Evolutionary conservation across 495 filamentous ascomycete species (phyloP), one percentile per base, ranked within the genome.

Genomic region (Penicillium canariense): DNA sequence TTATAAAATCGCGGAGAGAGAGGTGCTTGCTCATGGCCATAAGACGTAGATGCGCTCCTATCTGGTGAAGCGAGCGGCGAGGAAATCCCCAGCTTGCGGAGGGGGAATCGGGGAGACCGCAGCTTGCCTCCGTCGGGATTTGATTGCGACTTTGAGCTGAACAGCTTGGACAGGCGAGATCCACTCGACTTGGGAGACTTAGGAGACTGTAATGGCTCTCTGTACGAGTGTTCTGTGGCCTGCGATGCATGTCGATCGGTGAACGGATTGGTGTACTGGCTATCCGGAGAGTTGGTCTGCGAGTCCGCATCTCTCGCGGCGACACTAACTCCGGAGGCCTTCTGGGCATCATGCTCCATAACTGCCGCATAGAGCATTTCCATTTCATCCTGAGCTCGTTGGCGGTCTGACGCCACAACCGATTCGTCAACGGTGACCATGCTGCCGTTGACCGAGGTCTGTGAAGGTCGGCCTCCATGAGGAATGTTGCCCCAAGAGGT

Each of bases 321-420:
- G 20, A 61, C 43, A 42, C 67, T 56, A 17, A 56, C 9, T 2
- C 53, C 63, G 1, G 72, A 71, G 48, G 82, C 74, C 70, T 88
- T 87, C 44, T 83, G 82, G 32, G 83, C 85, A 69, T 95, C 90
- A 47, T 93, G 87, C 71, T 89, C 89, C 88, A 96, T 87, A 55
- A 96, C 91, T 39, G 91, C 87, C 45, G 84, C 89, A 66, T 97
- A 97, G 61, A 97, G 83, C 68, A 89, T 85, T 66, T 94, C 90
- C 73, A 97, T 84, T 65, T 96, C 86, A 54, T 82, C 77, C 66
- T 92, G 85, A 64, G 86, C 83, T 68, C 84, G 81, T 56, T 78
- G 81, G 56, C 81, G 82, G 72, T 96, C 89, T 53, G 78, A 76
- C 31, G 85, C 81, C 25, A 96, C 80, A 26, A 95, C 81, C 38